Evolutionary conservation across 2,329 filamentous ascomycete species (phyloP), one percentile per base, ranked within the genome.

Genomic region (Aureobasidium melanogenum): DNA sequence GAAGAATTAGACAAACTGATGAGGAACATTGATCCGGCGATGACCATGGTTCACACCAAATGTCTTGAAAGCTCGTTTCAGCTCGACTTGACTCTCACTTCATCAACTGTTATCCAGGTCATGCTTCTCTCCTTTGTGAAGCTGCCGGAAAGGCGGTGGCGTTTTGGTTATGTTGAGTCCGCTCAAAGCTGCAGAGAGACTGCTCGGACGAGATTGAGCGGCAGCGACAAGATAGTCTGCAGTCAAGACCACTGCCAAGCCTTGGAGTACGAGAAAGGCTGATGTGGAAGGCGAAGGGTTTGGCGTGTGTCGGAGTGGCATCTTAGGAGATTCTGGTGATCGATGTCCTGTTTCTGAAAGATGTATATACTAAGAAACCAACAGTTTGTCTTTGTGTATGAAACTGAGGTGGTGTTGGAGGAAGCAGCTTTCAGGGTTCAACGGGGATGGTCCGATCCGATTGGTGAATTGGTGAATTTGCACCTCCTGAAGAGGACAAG

Each of bases 251-350:
- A 73, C 63, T 1, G 63, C 67, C 17, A 73, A 64, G 14, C 71
- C 71, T 65, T 73, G 70, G 0, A 67, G 56, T 19, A 73, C 71
- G 12, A 73, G 66, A 39, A 66, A 69, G n/a, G 66, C 70, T 65
- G 71, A 70, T 48, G 67, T 67, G 17, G 64, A 62, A 24, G 69
- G 67, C 19, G 65, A 65, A 2, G 69, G 70, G 12, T 70, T 62
- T 26, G 69, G 68, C 7, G 70, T 65, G 2, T 68, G 68, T 30
- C 69, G 69, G 2, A 72, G 30, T 66, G 54, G 54, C 54, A 57
- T 34, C n/a, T 54, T 22, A 30, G 4, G 15, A 12, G 9, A n/a
- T n/a, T 14, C 5, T 10, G n/a, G 30, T 24, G 28, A 15, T 43
- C 2, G 6, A 36, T 14, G 14, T 15, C 32, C 32, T 36, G 32